Conservation (phyloP, 371 early-diverging fungal species). For the Phascolomyces articulosus region DNA sequence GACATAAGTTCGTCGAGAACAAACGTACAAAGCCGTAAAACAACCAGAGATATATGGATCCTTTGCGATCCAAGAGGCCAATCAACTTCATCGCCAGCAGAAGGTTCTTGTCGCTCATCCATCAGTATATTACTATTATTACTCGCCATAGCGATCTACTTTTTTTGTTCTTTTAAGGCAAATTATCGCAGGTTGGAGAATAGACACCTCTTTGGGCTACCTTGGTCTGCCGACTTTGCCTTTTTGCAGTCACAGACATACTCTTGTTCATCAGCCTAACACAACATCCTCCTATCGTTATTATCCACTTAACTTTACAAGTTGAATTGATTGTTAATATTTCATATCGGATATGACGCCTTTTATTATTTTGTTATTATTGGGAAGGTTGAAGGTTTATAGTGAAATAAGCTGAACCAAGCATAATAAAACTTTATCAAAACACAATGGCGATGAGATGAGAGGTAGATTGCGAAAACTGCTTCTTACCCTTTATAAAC, state of each 20-base stretch:
- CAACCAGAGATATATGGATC: conserved; percentile 8
- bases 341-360: no score
- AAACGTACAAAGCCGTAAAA: conserved; percentile 34
- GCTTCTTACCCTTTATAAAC: no score
- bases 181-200: background rate
- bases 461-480: no score
- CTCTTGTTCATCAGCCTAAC: no score
- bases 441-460: no score
- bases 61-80: conserved; percentile 11
- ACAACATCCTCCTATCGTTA: no score
- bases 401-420: no score
- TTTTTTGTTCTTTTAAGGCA: background rate
- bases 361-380: no score
- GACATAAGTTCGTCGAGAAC: conserved; percentile 36
- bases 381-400: no score
- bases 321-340: no score
- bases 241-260: background rate
- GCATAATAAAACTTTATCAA: no score
- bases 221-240: background rate
- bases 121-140: background rate
- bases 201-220: background rate
- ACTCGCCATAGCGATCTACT: conserved; percentile 9
- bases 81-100: background rate
- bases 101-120: background rate
- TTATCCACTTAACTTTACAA: no score